Base-by-base conservation (phyloP, 257 asterid genomes). In the Nicotiana noctiflora region DNA sequence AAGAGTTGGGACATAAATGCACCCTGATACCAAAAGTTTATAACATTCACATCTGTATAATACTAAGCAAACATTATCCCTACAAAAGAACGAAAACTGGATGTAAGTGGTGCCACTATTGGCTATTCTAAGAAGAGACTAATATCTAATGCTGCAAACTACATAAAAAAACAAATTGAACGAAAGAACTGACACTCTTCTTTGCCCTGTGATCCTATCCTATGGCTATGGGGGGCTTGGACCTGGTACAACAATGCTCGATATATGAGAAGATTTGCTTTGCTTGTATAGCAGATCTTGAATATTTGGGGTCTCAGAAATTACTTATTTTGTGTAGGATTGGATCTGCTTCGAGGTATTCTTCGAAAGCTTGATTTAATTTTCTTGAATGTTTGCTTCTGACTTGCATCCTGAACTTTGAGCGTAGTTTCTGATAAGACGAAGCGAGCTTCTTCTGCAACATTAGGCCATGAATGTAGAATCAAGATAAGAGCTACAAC, bases 281-380 rank as follows among this genome's bases (percentile, higher is more conserved):
- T 6, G 27, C 55, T 32, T 21, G 55, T 29, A 53, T 44, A 49
- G 53, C 19, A 57, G 75, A 12, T 31, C 65, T 21, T 52, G 60
- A 27, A 68, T 23, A 62, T 21, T 46, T 84, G 34, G 21, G 76
- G 78, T 76, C 18, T 37, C 18, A 66, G 15, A 13, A 65, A 6
- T 80, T 81, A 86, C 87, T 86, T 83, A 80, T 86, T 86, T 84
- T 84, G 89, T 6, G 81, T 86, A n/a, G 89, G 89, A 62, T 86
- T 86, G 5, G 83, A 83, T 64, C 80, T 64, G 72, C 84, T 86
- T 34, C 83, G 85, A 4, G 89, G 89, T 63, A 86, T 84, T 51
- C 18, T 12, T 72, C 85, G 65, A 49, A 34, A 57, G 27, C 78
- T 86, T 17, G 85, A 68, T 27, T 63, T 77, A 76, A 84, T 84